A percentile compares a stretch with the other conserved stretches of the same genome.
These are phyloP conservation scores for Pseudocercospora eumusae DNA, from an alignment of 2,329 filamentous ascomycete genomes.

Conservation along the genomic window DNA sequence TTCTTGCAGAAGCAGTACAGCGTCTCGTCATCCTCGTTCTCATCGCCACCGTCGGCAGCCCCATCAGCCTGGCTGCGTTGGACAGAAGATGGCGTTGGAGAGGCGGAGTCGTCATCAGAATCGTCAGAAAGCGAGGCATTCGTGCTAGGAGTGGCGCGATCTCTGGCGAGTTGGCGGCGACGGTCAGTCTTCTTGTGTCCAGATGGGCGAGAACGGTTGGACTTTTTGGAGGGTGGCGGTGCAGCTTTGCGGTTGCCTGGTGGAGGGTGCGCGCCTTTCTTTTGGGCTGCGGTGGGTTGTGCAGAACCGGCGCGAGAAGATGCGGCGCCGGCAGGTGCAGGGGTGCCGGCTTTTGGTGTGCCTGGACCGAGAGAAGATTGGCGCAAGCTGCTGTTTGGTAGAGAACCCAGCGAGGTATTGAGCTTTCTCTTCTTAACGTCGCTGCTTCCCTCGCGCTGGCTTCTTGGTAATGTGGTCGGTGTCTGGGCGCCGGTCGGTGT, in stretches of 20 bases:
- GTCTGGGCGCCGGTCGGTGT: conserved; percentile 24
- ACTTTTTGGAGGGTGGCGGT: conserved; percentile 46
- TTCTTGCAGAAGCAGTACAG: conserved; percentile 82
- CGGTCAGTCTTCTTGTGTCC: conserved; percentile 38
- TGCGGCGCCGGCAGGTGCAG: conserved; percentile 44
- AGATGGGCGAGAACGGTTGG: conserved; percentile 29
- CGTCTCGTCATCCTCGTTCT: conserved; percentile 50
- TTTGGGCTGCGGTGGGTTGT: conserved; percentile 41
- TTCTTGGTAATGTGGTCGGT: conserved; percentile 31
- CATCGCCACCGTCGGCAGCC: conserved; percentile 33
- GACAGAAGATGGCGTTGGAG: conserved; percentile 39
- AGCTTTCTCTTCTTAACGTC: conserved; percentile 59
- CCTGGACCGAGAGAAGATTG: conserved; percentile 64
- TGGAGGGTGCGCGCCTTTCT: conserved; percentile 36
- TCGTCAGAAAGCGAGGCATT: conserved; percentile 35
- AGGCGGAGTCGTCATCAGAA: conserved; percentile 32
- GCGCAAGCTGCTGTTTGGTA: conserved; percentile 60
- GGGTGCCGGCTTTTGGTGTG: conserved; percentile 63
- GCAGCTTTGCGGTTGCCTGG: conserved; percentile 55
- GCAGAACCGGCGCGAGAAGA: conserved; percentile 61
- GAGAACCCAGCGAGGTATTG: conserved; percentile 54
- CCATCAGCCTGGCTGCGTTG: conserved; percentile 35
- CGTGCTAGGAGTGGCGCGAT: conserved; percentile 38
- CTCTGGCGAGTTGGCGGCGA: conserved; percentile 39
- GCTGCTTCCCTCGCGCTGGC: conserved; percentile 43